These are phyloP conservation scores for Xylariaceae sp. DNA, from an alignment of 2,329 filamentous ascomycete genomes.

Conservation along the genomic window DNA sequence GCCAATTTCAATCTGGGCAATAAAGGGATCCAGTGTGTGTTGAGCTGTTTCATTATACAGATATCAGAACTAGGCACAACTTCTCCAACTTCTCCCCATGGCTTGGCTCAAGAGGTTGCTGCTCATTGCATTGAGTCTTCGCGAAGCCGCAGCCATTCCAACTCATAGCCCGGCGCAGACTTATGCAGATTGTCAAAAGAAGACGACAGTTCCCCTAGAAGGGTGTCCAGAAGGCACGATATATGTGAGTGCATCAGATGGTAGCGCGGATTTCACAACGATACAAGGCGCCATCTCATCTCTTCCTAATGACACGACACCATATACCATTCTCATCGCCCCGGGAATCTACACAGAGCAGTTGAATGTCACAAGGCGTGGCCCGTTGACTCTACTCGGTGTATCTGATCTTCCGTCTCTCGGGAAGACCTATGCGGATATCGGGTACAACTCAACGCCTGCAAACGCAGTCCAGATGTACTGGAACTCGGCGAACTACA, in stretches of 20 bases:
- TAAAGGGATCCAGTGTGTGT: no score
- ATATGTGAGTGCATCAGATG: slow-evolving; percentile 38
- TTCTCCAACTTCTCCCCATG: slow-evolving; percentile 6
- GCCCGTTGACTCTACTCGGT: slow-evolving; percentile 61
- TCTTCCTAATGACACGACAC: slow-evolving; percentile 38
- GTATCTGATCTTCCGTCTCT: slow-evolving; percentile 43
- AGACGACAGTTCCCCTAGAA: slow-evolving; percentile 32
- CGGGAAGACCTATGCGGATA: slow-evolving; percentile 26
- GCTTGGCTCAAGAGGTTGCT: slow-evolving; percentile 2
- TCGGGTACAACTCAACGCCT: slow-evolving; percentile 22
- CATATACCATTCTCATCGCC: slow-evolving; percentile 57
- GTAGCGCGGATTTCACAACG: slow-evolving; percentile 36
- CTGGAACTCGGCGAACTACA: slow-evolving; percentile 56
- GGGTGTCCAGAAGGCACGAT: slow-evolving; percentile 41
- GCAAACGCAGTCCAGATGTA: slow-evolving; percentile 53
- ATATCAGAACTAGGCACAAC: neutral
- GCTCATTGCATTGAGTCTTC: slow-evolving; percentile 3
- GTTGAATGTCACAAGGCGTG: slow-evolving; percentile 61
- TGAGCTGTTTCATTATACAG: no score
- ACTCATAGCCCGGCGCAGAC: slow-evolving; percentile 25
- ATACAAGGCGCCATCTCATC: slow-evolving; percentile 43
- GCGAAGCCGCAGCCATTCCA: neutral
- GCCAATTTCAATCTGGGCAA: no score
- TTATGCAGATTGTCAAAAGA: slow-evolving; percentile 32
- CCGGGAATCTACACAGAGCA: slow-evolving; percentile 62